phyloP scores from a whole-genome alignment of 2,329 filamentous ascomycete genomes.

The Bimuria novae-zelandiae region DNA sequence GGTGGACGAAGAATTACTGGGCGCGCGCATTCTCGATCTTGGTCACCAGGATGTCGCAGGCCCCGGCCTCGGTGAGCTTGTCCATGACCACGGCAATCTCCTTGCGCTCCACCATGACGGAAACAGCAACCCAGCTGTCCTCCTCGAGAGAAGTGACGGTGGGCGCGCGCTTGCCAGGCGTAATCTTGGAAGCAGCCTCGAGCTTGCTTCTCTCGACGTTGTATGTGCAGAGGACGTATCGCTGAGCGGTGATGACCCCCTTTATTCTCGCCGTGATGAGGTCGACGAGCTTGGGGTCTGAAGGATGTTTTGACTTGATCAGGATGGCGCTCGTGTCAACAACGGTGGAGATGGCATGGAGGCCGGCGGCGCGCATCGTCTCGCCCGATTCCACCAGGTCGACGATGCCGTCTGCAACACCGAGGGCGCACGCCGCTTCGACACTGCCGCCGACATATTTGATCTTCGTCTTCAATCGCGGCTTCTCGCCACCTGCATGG shows the following conservation, averaged over 20 bases:
- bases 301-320: slow-evolving; percentile 85
- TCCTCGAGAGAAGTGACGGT: slow-evolving; percentile 90
- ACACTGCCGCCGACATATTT: slow-evolving; percentile 96
- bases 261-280: slow-evolving; percentile 84
- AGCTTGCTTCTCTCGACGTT: slow-evolving; percentile 80
- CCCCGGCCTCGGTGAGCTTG: slow-evolving; percentile 73
- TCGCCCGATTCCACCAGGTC: slow-evolving; percentile 98
- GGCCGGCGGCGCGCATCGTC: slow-evolving; percentile 94
- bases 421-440: slow-evolving; percentile 92
- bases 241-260: slow-evolving; percentile 94
- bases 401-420: slow-evolving; percentile 95
- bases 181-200: slow-evolving; percentile 71
- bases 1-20: no score
- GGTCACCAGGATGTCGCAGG: slow-evolving; percentile 82
- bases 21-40: slow-evolving; percentile 77
- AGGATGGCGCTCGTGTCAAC: slow-evolving; percentile 85
- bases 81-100: slow-evolving; percentile 87
- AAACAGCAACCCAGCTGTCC: slow-evolving; percentile 91
- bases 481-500: slow-evolving; percentile 40
- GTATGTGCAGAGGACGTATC: slow-evolving; percentile 94
- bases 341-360: slow-evolving; percentile 93
- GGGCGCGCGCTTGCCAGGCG: slow-evolving; percentile 90
- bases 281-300: slow-evolving; percentile 78
- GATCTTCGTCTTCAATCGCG: slow-evolving; percentile 81
- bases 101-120: slow-evolving; percentile 90